phyloP scores from a whole-genome alignment of 352 stramenopile genomes.

The Pythium coloratum region DNA sequence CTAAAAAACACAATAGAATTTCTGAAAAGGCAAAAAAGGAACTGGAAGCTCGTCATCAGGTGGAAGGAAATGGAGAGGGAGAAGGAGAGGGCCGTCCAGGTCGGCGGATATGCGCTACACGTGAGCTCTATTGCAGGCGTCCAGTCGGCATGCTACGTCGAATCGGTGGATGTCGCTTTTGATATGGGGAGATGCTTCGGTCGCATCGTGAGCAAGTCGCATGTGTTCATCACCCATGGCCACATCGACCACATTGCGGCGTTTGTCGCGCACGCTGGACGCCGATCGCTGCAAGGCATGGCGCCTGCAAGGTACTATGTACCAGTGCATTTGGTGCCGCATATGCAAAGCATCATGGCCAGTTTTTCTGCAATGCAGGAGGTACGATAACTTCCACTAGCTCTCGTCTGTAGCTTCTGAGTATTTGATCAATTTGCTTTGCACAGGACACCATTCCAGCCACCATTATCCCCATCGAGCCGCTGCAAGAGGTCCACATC shows the following conservation, averaged over 20 bases:
- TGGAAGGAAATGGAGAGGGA: background rate
- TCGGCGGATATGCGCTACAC: constrained; percentile 52
- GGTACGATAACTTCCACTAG: constrained; percentile 10
- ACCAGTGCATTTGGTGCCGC: constrained; percentile 45
- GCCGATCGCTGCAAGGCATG: constrained; percentile 48
- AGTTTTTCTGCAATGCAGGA: constrained; percentile 63
- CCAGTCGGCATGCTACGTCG: constrained; percentile 76
- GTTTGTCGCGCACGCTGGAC: constrained; percentile 60
- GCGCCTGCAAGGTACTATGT: constrained; percentile 73
- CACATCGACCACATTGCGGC: constrained; percentile 83
- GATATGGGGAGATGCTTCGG: constrained; percentile 65
- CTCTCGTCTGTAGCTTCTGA: background rate
- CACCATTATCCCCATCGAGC: constrained; percentile 46
- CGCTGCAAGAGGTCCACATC: constrained; percentile 57
- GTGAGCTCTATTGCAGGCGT: constrained; percentile 67
- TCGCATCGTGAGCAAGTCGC: constrained; percentile 50
- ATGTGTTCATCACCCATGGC: constrained; percentile 88
- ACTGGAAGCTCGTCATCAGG: too few species aligned
- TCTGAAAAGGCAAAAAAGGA: too few species aligned
- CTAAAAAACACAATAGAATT: too few species aligned
- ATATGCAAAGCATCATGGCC: constrained; percentile 57
- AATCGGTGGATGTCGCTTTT: constrained; percentile 74
- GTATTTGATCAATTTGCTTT: background rate
- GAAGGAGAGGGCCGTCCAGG: constrained; percentile 15
- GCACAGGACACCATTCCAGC: constrained; percentile 43